Evolutionary conservation across 2,329 filamentous ascomycete genomes (phyloP).

Genomic region (Fusarium brachygibbosum): DNA sequence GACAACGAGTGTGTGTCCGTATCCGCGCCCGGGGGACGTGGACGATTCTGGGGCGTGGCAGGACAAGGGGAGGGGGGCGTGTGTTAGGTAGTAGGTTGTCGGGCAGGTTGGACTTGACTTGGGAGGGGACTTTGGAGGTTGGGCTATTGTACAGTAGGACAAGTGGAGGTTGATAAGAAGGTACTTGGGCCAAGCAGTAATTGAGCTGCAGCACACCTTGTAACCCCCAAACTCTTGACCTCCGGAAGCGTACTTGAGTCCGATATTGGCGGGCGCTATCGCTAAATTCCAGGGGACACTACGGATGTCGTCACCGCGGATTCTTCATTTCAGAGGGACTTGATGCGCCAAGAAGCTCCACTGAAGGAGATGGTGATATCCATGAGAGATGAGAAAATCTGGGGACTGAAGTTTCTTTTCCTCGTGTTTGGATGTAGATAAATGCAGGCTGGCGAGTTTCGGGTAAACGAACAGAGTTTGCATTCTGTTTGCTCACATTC

Average conservation of each 20-base stretch:
- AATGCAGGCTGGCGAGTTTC: too few relatives aligned
- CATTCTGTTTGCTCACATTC: neutral
- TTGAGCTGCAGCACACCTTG: neutral
- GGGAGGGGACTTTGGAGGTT: slow-evolving; percentile 27
- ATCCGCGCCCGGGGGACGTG: slow-evolving; percentile 47
- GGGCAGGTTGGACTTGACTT: slow-evolving; percentile 10
- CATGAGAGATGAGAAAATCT: slow-evolving; percentile 9
- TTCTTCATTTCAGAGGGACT: slow-evolving; percentile 33
- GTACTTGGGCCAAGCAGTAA: neutral
- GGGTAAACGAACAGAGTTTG: neutral
- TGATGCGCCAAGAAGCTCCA: slow-evolving; percentile 33
- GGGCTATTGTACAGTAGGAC: slow-evolving; percentile 34
- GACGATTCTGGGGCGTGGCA: slow-evolving; percentile 47
- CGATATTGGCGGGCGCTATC: slow-evolving; percentile 31
- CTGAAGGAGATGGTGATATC: slow-evolving; percentile 27
- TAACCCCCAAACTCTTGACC: slow-evolving; percentile 25
- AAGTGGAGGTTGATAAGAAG: slow-evolving; percentile 34
- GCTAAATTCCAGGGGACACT: slow-evolving; percentile 44
- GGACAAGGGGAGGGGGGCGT: slow-evolving; percentile 44
- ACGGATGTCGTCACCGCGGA: slow-evolving; percentile 43
- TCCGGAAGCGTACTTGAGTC: slow-evolving; percentile 37
- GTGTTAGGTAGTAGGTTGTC: slow-evolving; percentile 34
- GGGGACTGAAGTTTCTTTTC: slow-evolving; percentile 1
- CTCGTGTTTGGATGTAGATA: neutral
- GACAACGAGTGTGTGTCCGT: slow-evolving; percentile 41